These are phyloP conservation scores for Backusella tuberculispora DNA, from an alignment of 192 early-diverging fungal genomes.

Conservation along the genomic window DNA sequence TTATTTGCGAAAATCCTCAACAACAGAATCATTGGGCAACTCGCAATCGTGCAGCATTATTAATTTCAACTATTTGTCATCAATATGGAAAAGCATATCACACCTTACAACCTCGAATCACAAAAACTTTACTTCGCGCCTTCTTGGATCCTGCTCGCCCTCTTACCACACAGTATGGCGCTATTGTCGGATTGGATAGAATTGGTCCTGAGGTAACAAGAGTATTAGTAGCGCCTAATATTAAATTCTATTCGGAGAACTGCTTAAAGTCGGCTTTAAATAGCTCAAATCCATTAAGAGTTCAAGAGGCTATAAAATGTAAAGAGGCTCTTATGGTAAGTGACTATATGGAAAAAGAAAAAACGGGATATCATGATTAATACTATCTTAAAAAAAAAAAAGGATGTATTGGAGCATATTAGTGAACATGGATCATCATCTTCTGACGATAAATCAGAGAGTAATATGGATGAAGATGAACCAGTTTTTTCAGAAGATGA, in stretches of 20 bases:
- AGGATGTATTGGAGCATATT: constrained; percentile 26
- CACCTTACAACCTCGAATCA: constrained; percentile 86
- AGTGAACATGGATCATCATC: constrained; percentile 6
- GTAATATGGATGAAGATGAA: constrained; percentile 24
- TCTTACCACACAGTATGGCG: constrained; percentile 86
- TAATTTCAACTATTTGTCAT: constrained; percentile 75
- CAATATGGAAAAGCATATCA: constrained; percentile 83
- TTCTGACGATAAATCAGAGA: constrained; percentile 3
- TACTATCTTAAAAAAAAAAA: background rate
- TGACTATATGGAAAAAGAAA: background rate
- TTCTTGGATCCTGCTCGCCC: constrained; percentile 88
- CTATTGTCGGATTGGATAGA: constrained; percentile 74
- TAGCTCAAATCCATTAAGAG: constrained; percentile 21
- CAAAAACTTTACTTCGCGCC: constrained; percentile 86
- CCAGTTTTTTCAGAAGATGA: constrained; percentile 21
- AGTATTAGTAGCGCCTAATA: constrained; percentile 75
- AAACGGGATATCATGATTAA: too few species aligned
- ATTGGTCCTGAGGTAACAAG: constrained; percentile 82
- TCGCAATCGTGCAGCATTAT: constrained; percentile 74
- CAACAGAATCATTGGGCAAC: constrained; percentile 85
- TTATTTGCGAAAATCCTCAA: constrained; percentile 66
- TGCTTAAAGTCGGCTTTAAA: constrained; percentile 43
- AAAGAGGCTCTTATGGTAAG: constrained; percentile 56
- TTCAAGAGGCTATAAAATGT: constrained; percentile 48
- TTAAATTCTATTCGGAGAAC: constrained; percentile 63